Percentiles rank a stretch among this genome's conserved stretches.
Evolutionary conservation across 129 eudicot species (phyloP).

Genomic region (Silybum marianum): DNA sequence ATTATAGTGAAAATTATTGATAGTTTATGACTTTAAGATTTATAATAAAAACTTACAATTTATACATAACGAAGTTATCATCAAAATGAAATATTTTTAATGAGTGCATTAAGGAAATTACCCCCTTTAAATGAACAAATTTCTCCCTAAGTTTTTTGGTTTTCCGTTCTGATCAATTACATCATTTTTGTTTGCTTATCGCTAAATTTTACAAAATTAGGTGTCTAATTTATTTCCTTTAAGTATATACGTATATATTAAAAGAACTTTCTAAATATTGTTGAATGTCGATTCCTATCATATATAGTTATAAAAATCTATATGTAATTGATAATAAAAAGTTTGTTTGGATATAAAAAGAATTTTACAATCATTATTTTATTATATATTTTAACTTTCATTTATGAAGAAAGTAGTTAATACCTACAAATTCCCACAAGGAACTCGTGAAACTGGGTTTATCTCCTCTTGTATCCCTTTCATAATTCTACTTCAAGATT

Average conservation of each 20-base stretch:
- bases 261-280: background rate
- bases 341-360: background rate
- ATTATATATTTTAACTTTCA: background rate
- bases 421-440: slow-evolving; percentile 1
- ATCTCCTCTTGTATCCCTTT: background rate
- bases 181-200: no score
- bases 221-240: background rate
- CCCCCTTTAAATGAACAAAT: no score
- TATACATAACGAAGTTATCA: no score
- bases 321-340: background rate
- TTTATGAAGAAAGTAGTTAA: background rate
- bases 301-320: background rate
- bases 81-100: no score
- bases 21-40: background rate
- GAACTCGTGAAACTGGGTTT: slow-evolving; percentile 1
- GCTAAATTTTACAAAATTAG: background rate
- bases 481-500: background rate
- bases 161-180: background rate
- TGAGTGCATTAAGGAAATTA: no score
- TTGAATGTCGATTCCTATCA: no score
- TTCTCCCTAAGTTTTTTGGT: no score
- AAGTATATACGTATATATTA: no score
- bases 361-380: background rate
- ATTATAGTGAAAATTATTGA: background rate
- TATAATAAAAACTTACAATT: no score